A percentile compares a stretch with the other conserved stretches of the same genome.
These are phyloP conservation scores for Beauveria medogensis DNA, from an alignment of 2,329 filamentous ascomycete species.

Conservation along the genomic window DNA sequence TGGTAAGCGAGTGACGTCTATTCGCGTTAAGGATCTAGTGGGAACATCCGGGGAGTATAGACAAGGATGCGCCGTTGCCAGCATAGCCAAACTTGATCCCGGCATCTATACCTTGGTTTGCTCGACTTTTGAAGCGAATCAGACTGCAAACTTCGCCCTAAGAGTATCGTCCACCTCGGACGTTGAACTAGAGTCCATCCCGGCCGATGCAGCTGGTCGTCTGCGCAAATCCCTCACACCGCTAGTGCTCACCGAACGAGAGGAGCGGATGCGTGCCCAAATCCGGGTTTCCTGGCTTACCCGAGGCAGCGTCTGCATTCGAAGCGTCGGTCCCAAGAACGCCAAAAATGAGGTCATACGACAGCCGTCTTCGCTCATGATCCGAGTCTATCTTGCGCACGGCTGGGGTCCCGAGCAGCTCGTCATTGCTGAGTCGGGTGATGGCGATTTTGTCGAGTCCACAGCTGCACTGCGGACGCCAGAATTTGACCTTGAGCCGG, in stretches of 20 bases:
- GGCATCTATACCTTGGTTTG: conserved; percentile 83
- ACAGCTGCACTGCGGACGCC: conserved; percentile 58
- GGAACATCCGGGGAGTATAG: conserved; percentile 84
- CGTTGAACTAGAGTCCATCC: conserved; percentile 51
- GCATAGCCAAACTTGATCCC: conserved; percentile 50
- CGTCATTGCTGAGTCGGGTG: conserved; percentile 56
- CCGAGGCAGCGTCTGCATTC: conserved; percentile 34
- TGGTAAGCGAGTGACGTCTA: conserved; percentile 60
- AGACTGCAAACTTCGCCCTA: conserved; percentile 66
- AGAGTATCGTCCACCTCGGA: conserved; percentile 58
- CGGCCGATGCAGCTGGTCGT: conserved; percentile 67
- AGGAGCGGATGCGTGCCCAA: conserved; percentile 31
- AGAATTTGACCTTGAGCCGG: conserved; percentile 67
- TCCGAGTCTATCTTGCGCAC: conserved; percentile 65
- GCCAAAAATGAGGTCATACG: conserved; percentile 14
- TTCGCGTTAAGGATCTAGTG: conserved; percentile 70
- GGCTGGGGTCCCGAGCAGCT: conserved; percentile 62
- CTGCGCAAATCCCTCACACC: conserved; percentile 52
- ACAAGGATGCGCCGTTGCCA: conserved; percentile 65
- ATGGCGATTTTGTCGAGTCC: conserved; percentile 67
- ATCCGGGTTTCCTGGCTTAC: conserved; percentile 45
- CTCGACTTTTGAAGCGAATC: conserved; percentile 80
- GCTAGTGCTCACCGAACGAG: conserved; percentile 40
- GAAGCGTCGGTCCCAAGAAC: conserved; percentile 22
- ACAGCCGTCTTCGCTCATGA: conserved; percentile 39